Evolutionary conservation across 2,329 filamentous ascomycete species (phyloP).

Genomic region (Helicocarpus griseus): DNA sequence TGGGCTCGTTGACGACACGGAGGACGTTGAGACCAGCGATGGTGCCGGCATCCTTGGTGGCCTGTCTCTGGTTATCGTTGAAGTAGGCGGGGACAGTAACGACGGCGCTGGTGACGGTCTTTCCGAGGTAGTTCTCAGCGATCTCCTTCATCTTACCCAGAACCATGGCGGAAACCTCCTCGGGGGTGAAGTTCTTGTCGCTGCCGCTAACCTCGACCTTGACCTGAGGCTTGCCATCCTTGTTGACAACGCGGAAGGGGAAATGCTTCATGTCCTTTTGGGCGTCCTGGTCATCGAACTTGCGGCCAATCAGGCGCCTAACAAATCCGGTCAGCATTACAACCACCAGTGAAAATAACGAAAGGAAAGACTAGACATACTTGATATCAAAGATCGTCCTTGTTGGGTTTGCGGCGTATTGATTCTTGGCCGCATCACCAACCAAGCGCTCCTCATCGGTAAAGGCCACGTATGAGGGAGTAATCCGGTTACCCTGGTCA

Average conservation of each 20-base stretch:
- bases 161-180: conserved; percentile 59
- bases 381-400: conserved; percentile 76
- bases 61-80: conserved; percentile 96
- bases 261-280: conserved; percentile 96
- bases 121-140: conserved; percentile 52
- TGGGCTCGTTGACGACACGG: conserved; percentile 94
- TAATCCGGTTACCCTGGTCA: conserved; percentile 95
- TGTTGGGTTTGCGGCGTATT: conserved; percentile 69
- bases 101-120: conserved; percentile 55
- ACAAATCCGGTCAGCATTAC: conserved; percentile 21
- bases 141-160: conserved; percentile 59
- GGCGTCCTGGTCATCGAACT: conserved; percentile 73
- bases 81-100: conserved; percentile 96
- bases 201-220: conserved; percentile 52
- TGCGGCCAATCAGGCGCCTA: conserved; percentile 77
- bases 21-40: conserved; percentile 93
- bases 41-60: conserved; percentile 86
- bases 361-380: conserved; percentile 46
- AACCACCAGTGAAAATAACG: conserved; percentile 1
- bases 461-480: conserved; percentile 89
- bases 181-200: conserved; percentile 55
- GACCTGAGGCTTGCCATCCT: conserved; percentile 82
- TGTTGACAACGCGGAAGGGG: conserved; percentile 87
- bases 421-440: conserved; percentile 95
- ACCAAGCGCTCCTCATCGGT: conserved; percentile 95